Conservation (phyloP, 23 red algal species). For the Gracilariopsis chorda region DNA sequence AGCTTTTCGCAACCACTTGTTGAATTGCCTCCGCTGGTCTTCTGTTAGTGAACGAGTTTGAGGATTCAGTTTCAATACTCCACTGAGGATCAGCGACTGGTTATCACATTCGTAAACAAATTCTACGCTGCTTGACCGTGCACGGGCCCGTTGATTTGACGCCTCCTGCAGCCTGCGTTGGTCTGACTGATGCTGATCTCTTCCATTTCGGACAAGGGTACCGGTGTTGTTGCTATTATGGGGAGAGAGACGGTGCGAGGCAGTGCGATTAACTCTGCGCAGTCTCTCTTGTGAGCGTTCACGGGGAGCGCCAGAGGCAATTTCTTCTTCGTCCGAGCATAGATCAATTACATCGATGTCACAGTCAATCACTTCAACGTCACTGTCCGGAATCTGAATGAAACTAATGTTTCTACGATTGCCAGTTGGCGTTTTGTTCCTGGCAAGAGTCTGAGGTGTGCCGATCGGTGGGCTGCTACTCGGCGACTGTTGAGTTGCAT, state of each 20-base stretch:
- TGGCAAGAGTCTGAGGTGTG: too few species aligned
- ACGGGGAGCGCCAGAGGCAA: too few species aligned
- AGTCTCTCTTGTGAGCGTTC: too few species aligned
- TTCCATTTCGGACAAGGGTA: too few species aligned
- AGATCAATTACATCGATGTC: neutral
- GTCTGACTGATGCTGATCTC: neutral
- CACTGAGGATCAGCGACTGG: neutral
- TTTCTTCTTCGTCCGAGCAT: neutral
- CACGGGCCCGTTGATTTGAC: neutral
- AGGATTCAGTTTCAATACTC: neutral
- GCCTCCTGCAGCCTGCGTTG: neutral
- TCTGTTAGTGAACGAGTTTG: neutral
- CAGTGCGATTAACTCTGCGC: too few species aligned
- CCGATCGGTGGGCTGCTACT: too few species aligned
- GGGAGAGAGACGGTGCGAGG: neutral
- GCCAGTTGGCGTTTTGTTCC: too few species aligned
- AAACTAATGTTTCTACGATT: neutral
- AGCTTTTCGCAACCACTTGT: neutral
- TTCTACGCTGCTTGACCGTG: neutral
- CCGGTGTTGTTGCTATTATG: neutral
- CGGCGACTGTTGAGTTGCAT: too few species aligned
- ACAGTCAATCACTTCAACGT: neutral
- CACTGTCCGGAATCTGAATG: neutral
- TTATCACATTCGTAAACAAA: neutral
- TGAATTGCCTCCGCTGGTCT: neutral